A percentile compares a stretch with the other conserved stretches of the same genome.
phyloP scores from a whole-genome alignment of 2,329 filamentous ascomycete species.

The Arthrobotrys sinensis region DNA sequence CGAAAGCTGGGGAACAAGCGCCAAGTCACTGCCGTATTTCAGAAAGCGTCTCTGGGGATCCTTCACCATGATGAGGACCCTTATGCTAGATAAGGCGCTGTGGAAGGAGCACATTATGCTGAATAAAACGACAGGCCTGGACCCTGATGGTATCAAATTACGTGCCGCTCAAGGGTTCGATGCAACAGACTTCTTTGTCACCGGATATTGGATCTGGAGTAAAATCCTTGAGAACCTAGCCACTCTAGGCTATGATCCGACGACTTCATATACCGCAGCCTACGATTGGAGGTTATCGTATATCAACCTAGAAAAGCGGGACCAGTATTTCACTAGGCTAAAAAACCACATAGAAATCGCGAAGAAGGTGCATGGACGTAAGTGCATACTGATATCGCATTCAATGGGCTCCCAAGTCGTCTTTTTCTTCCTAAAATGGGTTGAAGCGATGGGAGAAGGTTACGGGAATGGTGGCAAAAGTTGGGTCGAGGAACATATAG shows the following conservation, averaged over 20 bases:
- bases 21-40: constrained; percentile 89
- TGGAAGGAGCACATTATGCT: constrained; percentile 99
- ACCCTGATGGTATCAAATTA: constrained; percentile 80
- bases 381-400: constrained; percentile 89
- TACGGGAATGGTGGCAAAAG: constrained; percentile 83
- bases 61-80: constrained; percentile 98
- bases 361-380: constrained; percentile 79
- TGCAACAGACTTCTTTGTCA: constrained; percentile 84
- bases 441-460: constrained; percentile 77
- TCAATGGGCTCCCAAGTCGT: constrained; percentile 98
- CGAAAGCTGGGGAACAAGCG: constrained; percentile 95
- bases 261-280: constrained; percentile 78
- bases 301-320: constrained; percentile 86
- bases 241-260: constrained; percentile 94
- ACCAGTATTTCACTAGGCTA: constrained; percentile 92
- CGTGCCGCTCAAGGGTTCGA: constrained; percentile 84
- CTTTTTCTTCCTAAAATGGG: constrained; percentile 84
- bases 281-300: constrained; percentile 97
- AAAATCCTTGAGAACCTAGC: constrained; percentile 93
- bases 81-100: constrained; percentile 90
- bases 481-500: constrained; percentile 92
- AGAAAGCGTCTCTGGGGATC: constrained; percentile 95
- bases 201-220: constrained; percentile 91
- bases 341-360: constrained; percentile 93
- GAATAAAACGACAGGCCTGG: constrained; percentile 89